These are phyloP conservation scores for Amylostereum areolatum DNA, from an alignment of 1,284 basidiomycete species.

Conservation along the genomic window DNA sequence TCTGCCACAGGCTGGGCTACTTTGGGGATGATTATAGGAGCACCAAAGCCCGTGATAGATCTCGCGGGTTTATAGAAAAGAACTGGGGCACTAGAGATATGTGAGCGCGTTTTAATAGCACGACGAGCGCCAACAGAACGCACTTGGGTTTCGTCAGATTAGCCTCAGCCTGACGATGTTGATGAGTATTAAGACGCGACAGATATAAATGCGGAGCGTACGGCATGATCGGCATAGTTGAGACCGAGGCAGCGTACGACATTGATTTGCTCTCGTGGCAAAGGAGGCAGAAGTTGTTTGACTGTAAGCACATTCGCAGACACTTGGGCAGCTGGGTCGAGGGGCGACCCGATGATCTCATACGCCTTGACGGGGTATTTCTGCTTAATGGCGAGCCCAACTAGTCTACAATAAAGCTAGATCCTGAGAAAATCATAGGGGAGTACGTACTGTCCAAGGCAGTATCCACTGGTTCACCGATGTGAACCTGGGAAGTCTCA, in stretches of 20 bases:
- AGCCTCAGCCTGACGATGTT: slow-evolving; percentile 50
- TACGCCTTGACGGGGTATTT: slow-evolving; percentile 54
- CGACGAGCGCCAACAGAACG: slow-evolving; percentile 15
- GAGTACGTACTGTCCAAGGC: slow-evolving; percentile 51
- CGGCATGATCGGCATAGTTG: slow-evolving; percentile 78
- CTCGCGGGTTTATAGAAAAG: slow-evolving; percentile 79
- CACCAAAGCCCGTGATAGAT: slow-evolving; percentile 66
- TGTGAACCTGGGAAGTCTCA: slow-evolving; percentile 70
- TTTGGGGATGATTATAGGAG: slow-evolving; percentile 61
- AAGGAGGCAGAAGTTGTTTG: slow-evolving; percentile 62
- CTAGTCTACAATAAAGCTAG: slow-evolving; percentile 27
- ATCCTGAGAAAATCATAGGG: not conserved
- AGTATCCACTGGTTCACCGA: slow-evolving; percentile 71
- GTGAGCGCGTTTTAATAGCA: not conserved
- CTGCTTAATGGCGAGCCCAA: slow-evolving; percentile 58
- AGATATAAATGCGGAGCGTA: slow-evolving; percentile 24
- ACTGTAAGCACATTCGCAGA: slow-evolving; percentile 62
- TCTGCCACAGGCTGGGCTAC: slow-evolving; percentile 65
- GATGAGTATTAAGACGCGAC: not conserved
- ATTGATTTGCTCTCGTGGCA: slow-evolving; percentile 58
- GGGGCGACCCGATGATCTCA: slow-evolving; percentile 61
- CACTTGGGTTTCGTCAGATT: slow-evolving; percentile 59
- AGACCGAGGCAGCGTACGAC: slow-evolving; percentile 75
- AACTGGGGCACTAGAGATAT: slow-evolving; percentile 51
- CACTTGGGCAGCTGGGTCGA: slow-evolving; percentile 59